Base-by-base conservation (phyloP, 1,139 yeast genomes). In the Williopsis jadinii region DNA sequence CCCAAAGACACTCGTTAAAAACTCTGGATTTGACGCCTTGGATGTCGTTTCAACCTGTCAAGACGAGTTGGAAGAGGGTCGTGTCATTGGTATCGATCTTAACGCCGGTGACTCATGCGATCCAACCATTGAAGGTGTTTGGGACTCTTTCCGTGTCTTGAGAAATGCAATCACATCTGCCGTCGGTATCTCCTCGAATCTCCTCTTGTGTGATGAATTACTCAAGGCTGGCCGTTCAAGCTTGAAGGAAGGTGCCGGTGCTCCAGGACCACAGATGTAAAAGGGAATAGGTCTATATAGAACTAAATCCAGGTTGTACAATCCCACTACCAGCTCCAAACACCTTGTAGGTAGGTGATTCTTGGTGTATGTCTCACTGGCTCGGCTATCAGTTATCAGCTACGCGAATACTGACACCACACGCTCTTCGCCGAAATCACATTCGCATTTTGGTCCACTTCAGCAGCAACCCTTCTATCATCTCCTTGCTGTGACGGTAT, bases 181-280 rank as follows among this genome's bases (percentile, higher is more conserved):
- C 34, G 84, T 95, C 5, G 96, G 97, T 43, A 94, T 94, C 58
- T 92, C 98, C 1, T 81, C 94, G 49, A 94, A 94, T 62, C 70
- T 94, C 56, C 73, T 94, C 53, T 72, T 92, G 49, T 92, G 98
- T 68, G 99, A 94, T 65, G 98, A 94, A 66, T 74, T 94, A 54
- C 74, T 94, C 60, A 88, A 92, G 68, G 98, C 98, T 6, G 98
- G 98, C 40, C 79, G 95, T 56, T 84, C 95, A 12, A 83, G 95
- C 24, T 72, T 90, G 67, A 88, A 88, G 63, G 83, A 79, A 55
- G 55, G 53, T 36, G 52, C 47, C n/a, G 41, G 41, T 28, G 30
- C 30, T 8, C 40, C 49, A 45, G 44, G 47, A 6, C 39, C 39
- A 3, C 37, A 35, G 12, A 34, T 34, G 36, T 34, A 34, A 34